These are phyloP conservation scores for Berberis thunbergii DNA, from an alignment of 164 flowering plant species.

Conservation along the genomic window DNA sequence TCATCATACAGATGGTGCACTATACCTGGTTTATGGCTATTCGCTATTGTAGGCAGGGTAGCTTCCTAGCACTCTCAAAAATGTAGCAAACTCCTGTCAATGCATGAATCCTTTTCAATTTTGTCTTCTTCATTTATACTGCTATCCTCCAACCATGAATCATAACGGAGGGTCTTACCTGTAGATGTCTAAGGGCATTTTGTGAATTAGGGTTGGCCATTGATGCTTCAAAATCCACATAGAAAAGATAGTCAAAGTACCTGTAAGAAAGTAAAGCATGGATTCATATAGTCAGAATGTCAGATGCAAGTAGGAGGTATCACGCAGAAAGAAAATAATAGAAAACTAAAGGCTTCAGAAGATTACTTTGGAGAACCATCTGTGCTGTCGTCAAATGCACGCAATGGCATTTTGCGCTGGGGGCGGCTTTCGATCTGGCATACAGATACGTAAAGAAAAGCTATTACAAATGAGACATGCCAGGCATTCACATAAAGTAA, in stretches of 20 bases:
- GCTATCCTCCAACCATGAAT: neutral
- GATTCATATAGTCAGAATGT: neutral
- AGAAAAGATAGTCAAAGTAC: conserved; percentile 82
- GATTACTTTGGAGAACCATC: conserved; percentile 49
- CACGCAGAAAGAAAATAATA: neutral
- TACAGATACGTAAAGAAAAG: conserved; percentile 1
- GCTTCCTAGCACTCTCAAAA: conserved; percentile 81
- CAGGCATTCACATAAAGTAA: neutral
- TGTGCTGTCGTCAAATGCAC: conserved; percentile 32
- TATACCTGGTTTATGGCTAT: no score
- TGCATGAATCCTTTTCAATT: neutral
- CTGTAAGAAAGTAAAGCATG: conserved; percentile 19
- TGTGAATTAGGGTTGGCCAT: conserved; percentile 77
- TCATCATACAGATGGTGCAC: no score
- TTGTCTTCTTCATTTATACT: neutral
- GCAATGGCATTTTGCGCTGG: conserved; percentile 45
- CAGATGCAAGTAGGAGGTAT: neutral
- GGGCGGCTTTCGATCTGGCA: conserved; percentile 93
- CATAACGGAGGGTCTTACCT: conserved; percentile 24
- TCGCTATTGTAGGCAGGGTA: conserved; percentile 60
- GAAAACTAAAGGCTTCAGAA: neutral
- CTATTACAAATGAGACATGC: neutral
- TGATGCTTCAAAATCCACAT: conserved; percentile 94
- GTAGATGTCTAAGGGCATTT: conserved; percentile 71
- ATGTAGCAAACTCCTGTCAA: conserved; percentile 80